Base-by-base conservation (phyloP, 306 rosid genomes). In the Cicer cuneatum region DNA sequence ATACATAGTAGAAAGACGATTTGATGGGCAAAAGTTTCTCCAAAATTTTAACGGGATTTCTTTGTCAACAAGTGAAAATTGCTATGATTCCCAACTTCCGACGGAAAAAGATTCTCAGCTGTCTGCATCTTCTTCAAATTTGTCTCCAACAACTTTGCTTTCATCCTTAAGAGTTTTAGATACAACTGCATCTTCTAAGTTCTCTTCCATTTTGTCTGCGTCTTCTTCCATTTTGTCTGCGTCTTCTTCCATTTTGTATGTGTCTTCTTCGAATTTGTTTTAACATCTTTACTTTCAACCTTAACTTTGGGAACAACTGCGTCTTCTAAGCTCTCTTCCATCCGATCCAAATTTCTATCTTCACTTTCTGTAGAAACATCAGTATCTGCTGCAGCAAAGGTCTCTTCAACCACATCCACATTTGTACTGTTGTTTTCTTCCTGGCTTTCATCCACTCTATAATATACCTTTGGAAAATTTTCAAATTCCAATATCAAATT, bases 391-490 rank as follows among this genome's bases (percentile, higher is more conserved):
- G 67, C 70, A 47, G 78, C 71, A 40, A 19, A 46, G 15, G 80
- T 57, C 86, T 83, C 74, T 43, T 67, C 35, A 15, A 64, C 75
- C 11, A 6, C 49, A 3, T 51, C 82, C 60, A 58, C 72, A 57
- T 48, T 70, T 66, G 69, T 43, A 15, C 11, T 11, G 2, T 12
- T 58, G 73, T 19, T 75, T 68, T 72, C 89, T 58, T 82, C 88
- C 66, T 54, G 65, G 75, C 60, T 83, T 69, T 93, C 97, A 7
- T 87, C 90, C 73, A 69, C 90, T 75, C 88, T 80, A 63, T 86
- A 72, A 66, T 93, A 94, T 65, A 79, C 97, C 98, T 93, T 41
- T 2, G 14, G 46, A 21, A 21, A 65, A 7, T 47, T 51, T 66
- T 83, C 59, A 59, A 54, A 69, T 46, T 69, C 42, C 63, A 40